Percentiles rank a stretch among this genome's conserved stretches.
These are phyloP conservation scores for Daldinia loculata DNA, from an alignment of 495 filamentous ascomycete species.

Conservation along the genomic window DNA sequence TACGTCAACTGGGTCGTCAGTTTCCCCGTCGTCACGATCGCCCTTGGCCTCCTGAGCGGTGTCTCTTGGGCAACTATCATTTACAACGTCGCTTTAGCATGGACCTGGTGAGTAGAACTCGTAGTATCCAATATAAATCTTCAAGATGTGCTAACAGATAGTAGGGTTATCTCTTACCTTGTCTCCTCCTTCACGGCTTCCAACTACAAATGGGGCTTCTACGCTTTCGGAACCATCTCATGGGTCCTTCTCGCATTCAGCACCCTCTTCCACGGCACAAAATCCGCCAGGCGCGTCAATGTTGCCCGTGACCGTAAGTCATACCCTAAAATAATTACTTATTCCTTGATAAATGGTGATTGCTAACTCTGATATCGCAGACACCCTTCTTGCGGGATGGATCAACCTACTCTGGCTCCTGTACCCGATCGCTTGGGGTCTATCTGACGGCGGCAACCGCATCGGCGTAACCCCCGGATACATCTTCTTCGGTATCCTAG, in stretches of 20 bases:
- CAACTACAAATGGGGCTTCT: slow-evolving; percentile 64
- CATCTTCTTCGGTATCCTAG: slow-evolving; percentile 59
- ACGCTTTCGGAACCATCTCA: slow-evolving; percentile 53
- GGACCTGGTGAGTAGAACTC: slow-evolving; percentile 51
- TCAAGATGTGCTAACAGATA: neutral
- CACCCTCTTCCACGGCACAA: slow-evolving; percentile 44
- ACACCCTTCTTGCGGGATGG: slow-evolving; percentile 53
- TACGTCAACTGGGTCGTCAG: slow-evolving; percentile 60
- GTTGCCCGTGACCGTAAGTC: slow-evolving; percentile 47
- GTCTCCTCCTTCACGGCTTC: slow-evolving; percentile 53
- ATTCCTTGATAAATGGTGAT: neutral
- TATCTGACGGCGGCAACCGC: slow-evolving; percentile 58
- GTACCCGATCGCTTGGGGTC: slow-evolving; percentile 59
- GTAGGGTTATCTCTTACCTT: slow-evolving; percentile 54
- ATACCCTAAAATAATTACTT: neutral
- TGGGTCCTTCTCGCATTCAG: slow-evolving; percentile 47
- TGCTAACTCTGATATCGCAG: slow-evolving; percentile 21
- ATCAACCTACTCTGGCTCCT: slow-evolving; percentile 59
- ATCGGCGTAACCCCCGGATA: slow-evolving; percentile 52
- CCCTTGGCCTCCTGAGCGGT: slow-evolving; percentile 56
- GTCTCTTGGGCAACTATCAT: slow-evolving; percentile 58
- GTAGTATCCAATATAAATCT: neutral
- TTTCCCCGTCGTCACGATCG: slow-evolving; percentile 52
- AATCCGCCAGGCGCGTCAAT: slow-evolving; percentile 49
- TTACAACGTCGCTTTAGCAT: slow-evolving; percentile 54